These are phyloP conservation scores for Pythium coloratum DNA, from an alignment of 352 stramenopile species.

Conservation along the genomic window DNA sequence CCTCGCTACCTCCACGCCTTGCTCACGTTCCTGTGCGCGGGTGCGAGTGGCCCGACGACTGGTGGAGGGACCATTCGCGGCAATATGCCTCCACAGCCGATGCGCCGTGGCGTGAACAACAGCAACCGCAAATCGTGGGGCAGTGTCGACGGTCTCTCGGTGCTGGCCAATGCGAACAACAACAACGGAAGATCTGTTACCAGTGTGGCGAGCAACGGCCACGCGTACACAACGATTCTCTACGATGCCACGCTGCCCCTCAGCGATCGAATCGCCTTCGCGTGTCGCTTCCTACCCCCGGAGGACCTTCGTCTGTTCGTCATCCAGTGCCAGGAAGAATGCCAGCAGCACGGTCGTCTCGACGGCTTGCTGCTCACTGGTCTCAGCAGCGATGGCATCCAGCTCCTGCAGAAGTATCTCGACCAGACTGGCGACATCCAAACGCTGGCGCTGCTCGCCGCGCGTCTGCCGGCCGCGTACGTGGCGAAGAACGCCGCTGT, in stretches of 20 bases:
- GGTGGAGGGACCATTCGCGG: conserved; percentile 26
- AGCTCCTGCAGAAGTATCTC: conserved; percentile 90
- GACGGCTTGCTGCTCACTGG: conserved; percentile 92
- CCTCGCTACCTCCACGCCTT: conserved; percentile 84
- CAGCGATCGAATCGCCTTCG: conserved; percentile 90
- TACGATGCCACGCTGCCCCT: conserved; percentile 85
- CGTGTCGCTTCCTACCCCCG: conserved; percentile 86
- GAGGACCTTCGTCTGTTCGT: conserved; percentile 88
- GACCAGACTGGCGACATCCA: conserved; percentile 91
- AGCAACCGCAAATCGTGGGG: conserved; percentile 51
- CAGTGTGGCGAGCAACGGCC: conserved; percentile 23
- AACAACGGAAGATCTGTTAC: not conserved
- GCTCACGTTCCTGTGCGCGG: conserved; percentile 68
- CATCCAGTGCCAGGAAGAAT: conserved; percentile 73
- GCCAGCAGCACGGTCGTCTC: conserved; percentile 78
- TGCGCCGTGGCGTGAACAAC: conserved; percentile 23
- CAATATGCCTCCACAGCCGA: conserved; percentile 28
- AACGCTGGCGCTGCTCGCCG: conserved; percentile 86
- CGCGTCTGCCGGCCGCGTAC: conserved; percentile 54
- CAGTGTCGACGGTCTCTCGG: conserved; percentile 56
- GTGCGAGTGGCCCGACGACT: conserved; percentile 25
- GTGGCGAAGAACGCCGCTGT: conserved; percentile 52
- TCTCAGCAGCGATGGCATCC: conserved; percentile 77
- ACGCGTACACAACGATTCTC: conserved; percentile 75
- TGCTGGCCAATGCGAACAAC: conserved; percentile 25